A percentile compares a stretch with the other conserved stretches of the same genome.
phyloP scores from a whole-genome alignment of 768 basidiomycete species.

The Cystofilobasidium macerans region DNA sequence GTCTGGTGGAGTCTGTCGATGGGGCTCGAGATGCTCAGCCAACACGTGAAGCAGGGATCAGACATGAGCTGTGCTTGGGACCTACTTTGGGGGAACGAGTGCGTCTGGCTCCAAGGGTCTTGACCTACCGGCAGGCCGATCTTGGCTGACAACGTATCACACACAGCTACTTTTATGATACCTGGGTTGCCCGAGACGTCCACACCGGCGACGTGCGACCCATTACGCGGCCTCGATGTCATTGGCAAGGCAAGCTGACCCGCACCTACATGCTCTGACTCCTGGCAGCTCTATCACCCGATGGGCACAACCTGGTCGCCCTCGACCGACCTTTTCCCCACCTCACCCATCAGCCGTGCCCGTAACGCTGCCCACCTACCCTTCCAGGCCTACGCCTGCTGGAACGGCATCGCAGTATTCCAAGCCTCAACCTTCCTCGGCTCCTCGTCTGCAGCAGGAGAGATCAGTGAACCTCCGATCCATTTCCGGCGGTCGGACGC shows the following conservation, averaged over 20 bases:
- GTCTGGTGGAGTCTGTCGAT: constrained; percentile 35
- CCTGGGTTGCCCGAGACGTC: constrained; percentile 39
- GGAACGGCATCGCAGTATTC: constrained; percentile 25
- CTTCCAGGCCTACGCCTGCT: constrained; percentile 23
- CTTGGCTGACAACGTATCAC: neutral
- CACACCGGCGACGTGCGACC: constrained; percentile 34
- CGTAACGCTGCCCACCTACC: constrained; percentile 32
- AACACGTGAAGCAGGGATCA: constrained; percentile 35
- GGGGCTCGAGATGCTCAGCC: constrained; percentile 35
- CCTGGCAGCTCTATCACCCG: constrained; percentile 13
- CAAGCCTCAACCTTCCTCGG: neutral
- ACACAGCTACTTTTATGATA: constrained; percentile 37
- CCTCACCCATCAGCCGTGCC: constrained; percentile 28
- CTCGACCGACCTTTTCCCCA: constrained; percentile 32
- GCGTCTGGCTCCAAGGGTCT: neutral
- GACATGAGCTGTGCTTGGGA: constrained; percentile 40
- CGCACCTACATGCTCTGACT: no score
- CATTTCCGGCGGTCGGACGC: constrained; percentile 13
- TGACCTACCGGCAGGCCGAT: neutral
- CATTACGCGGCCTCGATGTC: constrained; percentile 30
- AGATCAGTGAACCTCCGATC: no score
- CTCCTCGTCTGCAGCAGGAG: no score
- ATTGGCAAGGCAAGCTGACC: no score
- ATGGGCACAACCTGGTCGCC: constrained; percentile 16
- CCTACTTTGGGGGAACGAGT: constrained; percentile 27